phyloP scores from a whole-genome alignment of 1,284 basidiomycete species.

The Jaminaea rosea region DNA sequence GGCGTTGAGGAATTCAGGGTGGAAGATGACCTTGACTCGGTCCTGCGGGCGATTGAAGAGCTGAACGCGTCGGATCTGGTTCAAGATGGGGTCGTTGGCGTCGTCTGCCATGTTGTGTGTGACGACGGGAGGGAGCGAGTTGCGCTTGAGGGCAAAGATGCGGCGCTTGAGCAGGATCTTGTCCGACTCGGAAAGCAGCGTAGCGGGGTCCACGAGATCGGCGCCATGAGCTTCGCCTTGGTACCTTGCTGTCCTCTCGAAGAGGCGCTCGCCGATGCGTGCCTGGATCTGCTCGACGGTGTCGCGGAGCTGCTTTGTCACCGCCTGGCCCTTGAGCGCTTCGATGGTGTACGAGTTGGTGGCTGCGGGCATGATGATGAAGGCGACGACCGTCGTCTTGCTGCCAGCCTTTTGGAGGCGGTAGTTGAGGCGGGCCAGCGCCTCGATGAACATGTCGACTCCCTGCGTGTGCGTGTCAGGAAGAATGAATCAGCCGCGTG shows the following conservation, averaged over 20 bases:
- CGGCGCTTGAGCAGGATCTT: slow-evolving; percentile 90
- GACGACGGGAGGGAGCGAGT: slow-evolving; percentile 79
- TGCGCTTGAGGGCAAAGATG: slow-evolving; percentile 89
- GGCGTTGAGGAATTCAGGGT: slow-evolving; percentile 94
- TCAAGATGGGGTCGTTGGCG: slow-evolving; percentile 79
- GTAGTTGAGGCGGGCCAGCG: slow-evolving; percentile 69
- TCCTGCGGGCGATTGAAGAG: slow-evolving; percentile 77
- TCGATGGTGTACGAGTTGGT: slow-evolving; percentile 96
- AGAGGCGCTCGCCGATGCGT: slow-evolving; percentile 78
- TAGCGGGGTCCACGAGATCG: slow-evolving; percentile 34
- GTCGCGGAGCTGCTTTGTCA: slow-evolving; percentile 88
- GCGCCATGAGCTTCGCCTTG: slow-evolving; percentile 54
- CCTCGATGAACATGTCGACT: slow-evolving; percentile 98
- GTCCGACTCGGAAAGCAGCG: slow-evolving; percentile 80
- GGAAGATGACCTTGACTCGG: slow-evolving; percentile 92
- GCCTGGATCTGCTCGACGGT: slow-evolving; percentile 86
- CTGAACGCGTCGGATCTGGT: slow-evolving; percentile 84
- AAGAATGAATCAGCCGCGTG: no score
- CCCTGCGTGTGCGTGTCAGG: no score
- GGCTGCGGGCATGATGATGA: slow-evolving; percentile 95
- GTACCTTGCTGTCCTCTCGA: slow-evolving; percentile 86
- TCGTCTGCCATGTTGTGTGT: slow-evolving; percentile 99
- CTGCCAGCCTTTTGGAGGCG: slow-evolving; percentile 71
- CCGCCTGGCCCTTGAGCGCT: slow-evolving; percentile 93
- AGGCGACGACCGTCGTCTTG: slow-evolving; percentile 81